Evolutionary conservation across 371 early-diverging fungal species (phyloP).

Genomic region (Neoconidiobolus thromboides): DNA sequence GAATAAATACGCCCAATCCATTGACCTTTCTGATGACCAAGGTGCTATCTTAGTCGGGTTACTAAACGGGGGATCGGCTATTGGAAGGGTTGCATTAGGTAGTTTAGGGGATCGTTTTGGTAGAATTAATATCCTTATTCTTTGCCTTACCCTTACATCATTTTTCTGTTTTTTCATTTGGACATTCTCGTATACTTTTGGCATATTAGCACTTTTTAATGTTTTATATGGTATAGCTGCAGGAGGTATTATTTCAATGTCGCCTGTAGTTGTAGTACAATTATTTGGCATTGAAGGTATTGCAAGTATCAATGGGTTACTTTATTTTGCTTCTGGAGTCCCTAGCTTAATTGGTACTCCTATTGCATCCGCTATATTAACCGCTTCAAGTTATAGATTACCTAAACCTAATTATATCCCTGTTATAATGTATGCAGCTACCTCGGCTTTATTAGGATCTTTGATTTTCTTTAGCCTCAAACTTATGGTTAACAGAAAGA

Average conservation of each 20-base stretch:
- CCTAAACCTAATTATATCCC: neutral
- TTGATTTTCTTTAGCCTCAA: neutral
- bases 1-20: constrained; percentile 17
- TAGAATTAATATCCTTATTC: constrained; percentile 25
- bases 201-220: constrained; percentile 24
- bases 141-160: constrained; percentile 23
- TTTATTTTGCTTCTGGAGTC: constrained; percentile 18
- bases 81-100: constrained; percentile 44
- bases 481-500: neutral
- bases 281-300: constrained; percentile 25
- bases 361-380: constrained; percentile 25
- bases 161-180: constrained; percentile 32
- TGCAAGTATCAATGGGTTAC: constrained; percentile 18
- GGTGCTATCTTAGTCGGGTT: constrained; percentile 28
- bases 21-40: constrained; percentile 9
- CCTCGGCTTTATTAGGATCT: neutral
- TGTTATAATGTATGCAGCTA: constrained; percentile 1
- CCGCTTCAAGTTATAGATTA: neutral
- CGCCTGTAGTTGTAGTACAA: constrained; percentile 23
- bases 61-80: constrained; percentile 31
- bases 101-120: constrained; percentile 35
- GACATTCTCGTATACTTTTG: constrained; percentile 28
- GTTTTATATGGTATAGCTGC: constrained; percentile 34
- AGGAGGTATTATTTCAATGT: constrained; percentile 25
- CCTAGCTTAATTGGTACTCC: constrained; percentile 25